Conservation (phyloP, 1,139 yeast genomes). For the Saccharomyces pastorianus region DNA sequence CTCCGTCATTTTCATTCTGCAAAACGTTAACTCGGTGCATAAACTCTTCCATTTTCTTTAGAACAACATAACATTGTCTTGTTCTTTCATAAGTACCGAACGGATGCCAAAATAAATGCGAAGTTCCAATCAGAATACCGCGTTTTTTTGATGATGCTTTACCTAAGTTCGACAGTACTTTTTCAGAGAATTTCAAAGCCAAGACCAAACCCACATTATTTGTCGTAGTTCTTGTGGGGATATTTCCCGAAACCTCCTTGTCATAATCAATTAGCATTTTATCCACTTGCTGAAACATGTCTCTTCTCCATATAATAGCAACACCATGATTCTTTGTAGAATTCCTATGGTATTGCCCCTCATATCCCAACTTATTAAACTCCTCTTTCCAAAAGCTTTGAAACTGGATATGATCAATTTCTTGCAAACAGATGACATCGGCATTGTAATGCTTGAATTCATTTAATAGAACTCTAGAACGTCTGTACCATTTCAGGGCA, state of each 20-base stretch:
- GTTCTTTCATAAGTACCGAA: constrained; percentile 85
- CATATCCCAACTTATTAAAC: constrained; percentile 52
- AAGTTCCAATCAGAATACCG: constrained; percentile 69
- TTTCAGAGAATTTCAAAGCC: constrained; percentile 44
- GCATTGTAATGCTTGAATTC: constrained; percentile 63
- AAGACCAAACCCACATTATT: constrained; percentile 62
- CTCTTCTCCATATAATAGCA: constrained; percentile 49
- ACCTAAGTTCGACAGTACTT: constrained; percentile 5
- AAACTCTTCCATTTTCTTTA: constrained; percentile 51
- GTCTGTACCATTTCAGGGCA: constrained; percentile 70
- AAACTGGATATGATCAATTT: constrained; percentile 60
- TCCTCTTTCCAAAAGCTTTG: constrained; percentile 57
- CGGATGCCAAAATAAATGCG: constrained; percentile 93
- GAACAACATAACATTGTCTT: constrained; percentile 63
- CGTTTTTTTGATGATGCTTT: constrained; percentile 18
- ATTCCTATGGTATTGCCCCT: constrained; percentile 47
- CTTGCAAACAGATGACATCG: constrained; percentile 75
- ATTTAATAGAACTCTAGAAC: constrained; percentile 57
- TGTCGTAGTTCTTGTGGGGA: constrained; percentile 51
- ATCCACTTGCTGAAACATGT: constrained; percentile 43
- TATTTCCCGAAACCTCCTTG: constrained; percentile 40
- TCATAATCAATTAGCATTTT: constrained; percentile 56
- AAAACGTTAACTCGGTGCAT: constrained; percentile 35
- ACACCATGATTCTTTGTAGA: constrained; percentile 72
- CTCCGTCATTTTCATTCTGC: constrained; percentile 26